phyloP scores from a whole-genome alignment of 768 basidiomycete species.

The Leucocoprinus birnbaumii region DNA sequence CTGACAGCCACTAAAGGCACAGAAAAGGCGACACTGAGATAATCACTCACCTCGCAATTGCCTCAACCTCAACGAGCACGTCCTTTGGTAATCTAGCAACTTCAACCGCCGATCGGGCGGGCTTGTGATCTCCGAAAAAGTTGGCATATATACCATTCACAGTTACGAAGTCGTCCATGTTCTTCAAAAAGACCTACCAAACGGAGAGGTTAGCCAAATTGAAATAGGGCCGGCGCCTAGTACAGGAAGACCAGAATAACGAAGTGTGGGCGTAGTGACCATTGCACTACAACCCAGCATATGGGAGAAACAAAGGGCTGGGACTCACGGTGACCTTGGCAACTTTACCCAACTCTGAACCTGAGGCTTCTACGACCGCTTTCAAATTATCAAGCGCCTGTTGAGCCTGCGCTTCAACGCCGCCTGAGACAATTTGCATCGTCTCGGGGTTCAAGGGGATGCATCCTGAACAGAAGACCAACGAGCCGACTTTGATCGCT shows the following conservation, averaged over 20 bases:
- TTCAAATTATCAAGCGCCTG: conserved; percentile 87
- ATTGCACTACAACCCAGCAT: no score
- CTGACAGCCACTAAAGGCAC: neutral
- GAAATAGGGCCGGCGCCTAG: neutral
- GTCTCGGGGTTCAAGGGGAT: conserved; percentile 78
- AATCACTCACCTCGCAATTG: conserved; percentile 65
- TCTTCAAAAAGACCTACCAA: conserved; percentile 82
- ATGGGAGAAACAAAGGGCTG: neutral
- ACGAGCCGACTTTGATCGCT: conserved; percentile 78
- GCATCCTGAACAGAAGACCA: conserved; percentile 88
- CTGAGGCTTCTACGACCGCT: conserved; percentile 79
- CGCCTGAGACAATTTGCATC: conserved; percentile 67
- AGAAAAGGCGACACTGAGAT: neutral
- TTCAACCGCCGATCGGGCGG: conserved; percentile 91
- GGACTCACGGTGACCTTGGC: conserved; percentile 87
- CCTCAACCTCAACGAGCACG: conserved; percentile 91
- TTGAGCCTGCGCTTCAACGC: conserved; percentile 75
- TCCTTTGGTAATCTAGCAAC: conserved; percentile 87
- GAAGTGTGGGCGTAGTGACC: neutral
- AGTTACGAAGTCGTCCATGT: conserved; percentile 84
- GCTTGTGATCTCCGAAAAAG: conserved; percentile 89
- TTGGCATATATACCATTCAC: conserved; percentile 82
- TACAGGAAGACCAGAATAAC: neutral
- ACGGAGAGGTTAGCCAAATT: neutral
- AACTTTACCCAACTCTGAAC: conserved; percentile 75